These are phyloP conservation scores for Pyricularia pennisetigena DNA, from an alignment of 2,329 filamentous ascomycete genomes.

Conservation along the genomic window DNA sequence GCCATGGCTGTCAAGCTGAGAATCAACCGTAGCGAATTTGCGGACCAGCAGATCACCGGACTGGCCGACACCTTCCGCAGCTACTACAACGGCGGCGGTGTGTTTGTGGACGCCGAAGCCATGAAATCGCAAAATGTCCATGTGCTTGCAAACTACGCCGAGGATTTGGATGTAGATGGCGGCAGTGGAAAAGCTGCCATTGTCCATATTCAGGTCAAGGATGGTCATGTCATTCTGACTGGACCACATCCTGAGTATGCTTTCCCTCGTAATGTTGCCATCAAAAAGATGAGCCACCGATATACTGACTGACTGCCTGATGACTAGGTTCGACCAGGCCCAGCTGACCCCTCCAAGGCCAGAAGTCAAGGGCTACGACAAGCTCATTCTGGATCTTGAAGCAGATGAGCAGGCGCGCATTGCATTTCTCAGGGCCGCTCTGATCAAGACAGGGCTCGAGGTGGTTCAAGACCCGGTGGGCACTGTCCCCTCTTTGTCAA, in stretches of 20 bases:
- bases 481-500: constrained; percentile 63
- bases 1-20: constrained; percentile 62
- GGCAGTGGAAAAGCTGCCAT: constrained; percentile 68
- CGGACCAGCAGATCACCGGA: constrained; percentile 22
- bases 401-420: constrained; percentile 61
- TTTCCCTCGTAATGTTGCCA: not conserved
- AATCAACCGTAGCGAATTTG: constrained; percentile 52
- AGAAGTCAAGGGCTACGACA: constrained; percentile 57
- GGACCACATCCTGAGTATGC: constrained; percentile 83
- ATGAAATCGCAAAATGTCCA: constrained; percentile 58
- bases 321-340: not conserved
- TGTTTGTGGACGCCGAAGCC: constrained; percentile 72
- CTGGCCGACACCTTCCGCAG: constrained; percentile 56
- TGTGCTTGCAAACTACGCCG: constrained; percentile 70
- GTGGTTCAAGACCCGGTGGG: constrained; percentile 58
- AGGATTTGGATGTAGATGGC: constrained; percentile 65
- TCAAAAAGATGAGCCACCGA: not conserved
- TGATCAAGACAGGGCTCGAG: constrained; percentile 73
- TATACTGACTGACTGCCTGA: not conserved
- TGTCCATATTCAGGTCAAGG: constrained; percentile 73
- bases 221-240: constrained; percentile 70
- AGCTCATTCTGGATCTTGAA: constrained; percentile 57
- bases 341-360: constrained; percentile 41
- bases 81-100: constrained; percentile 92
- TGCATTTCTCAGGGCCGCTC: constrained; percentile 68